Conservation (phyloP, 2,329 filamentous ascomycete genomes). For the Aaosphaeria arxii region DNA sequence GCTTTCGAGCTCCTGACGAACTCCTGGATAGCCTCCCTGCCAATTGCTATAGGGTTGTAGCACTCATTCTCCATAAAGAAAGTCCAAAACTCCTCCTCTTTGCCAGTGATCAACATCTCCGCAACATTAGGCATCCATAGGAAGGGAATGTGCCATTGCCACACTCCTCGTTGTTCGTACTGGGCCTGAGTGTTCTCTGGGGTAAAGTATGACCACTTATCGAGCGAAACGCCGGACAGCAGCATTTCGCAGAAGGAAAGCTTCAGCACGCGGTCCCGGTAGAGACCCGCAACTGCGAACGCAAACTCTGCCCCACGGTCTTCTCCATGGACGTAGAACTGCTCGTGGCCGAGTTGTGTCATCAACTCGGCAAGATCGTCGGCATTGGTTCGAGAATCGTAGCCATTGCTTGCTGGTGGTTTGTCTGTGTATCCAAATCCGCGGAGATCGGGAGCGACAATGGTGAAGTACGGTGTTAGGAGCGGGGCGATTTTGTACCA, state of each 20-base stretch:
- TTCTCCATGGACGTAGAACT: constrained; percentile 28
- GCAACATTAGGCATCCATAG: constrained; percentile 33
- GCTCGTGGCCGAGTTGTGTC: constrained; percentile 29
- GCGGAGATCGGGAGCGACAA: constrained; percentile 34
- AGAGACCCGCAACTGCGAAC: constrained; percentile 23
- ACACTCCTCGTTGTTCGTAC: constrained; percentile 30
- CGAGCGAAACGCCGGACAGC: constrained; percentile 26
- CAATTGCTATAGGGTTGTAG: constrained; percentile 32
- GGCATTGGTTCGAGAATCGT: constrained; percentile 30
- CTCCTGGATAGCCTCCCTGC: constrained; percentile 6
- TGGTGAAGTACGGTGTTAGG: constrained; percentile 21
- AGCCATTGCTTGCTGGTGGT: constrained; percentile 29
- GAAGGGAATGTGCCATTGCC: constrained; percentile 23
- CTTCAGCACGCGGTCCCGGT: constrained; percentile 27
- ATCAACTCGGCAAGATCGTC: constrained; percentile 32
- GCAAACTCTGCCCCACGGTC: constrained; percentile 8
- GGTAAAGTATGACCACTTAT: constrained; percentile 28
- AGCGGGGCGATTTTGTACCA: too few species aligned
- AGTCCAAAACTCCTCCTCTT: constrained; percentile 35
- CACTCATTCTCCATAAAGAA: constrained; percentile 36
- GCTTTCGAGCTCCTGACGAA: neutral
- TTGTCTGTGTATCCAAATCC: constrained; percentile 39
- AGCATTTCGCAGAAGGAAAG: constrained; percentile 33
- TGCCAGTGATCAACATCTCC: constrained; percentile 34
- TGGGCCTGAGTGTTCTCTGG: constrained; percentile 28